These are phyloP conservation scores for Porpolomopsis calyptriformis DNA, from an alignment of 768 basidiomycete species.

Conservation along the genomic window DNA sequence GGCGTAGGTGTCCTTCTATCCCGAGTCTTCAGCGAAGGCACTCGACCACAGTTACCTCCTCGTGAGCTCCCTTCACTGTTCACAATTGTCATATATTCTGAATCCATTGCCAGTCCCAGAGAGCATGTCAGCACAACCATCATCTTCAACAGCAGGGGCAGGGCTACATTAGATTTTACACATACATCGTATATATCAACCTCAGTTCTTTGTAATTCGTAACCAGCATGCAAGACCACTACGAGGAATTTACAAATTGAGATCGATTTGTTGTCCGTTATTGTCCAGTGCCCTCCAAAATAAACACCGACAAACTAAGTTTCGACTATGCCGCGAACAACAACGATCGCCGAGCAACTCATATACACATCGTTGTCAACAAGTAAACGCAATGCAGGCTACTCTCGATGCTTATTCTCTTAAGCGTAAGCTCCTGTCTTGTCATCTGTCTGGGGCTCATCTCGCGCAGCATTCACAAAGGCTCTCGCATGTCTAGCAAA, in stretches of 20 bases:
- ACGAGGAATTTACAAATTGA: no score
- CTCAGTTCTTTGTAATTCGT: not conserved
- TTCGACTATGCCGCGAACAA: no score
- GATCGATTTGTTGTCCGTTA: no score
- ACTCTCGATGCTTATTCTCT: slow-evolving; percentile 49
- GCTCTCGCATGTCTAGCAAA: slow-evolving; percentile 67
- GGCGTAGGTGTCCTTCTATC: slow-evolving; percentile 91
- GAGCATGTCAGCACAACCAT: slow-evolving; percentile 41
- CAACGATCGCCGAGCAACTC: no score
- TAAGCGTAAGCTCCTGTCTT: slow-evolving; percentile 29
- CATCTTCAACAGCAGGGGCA: slow-evolving; percentile 26
- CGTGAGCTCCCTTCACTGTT: slow-evolving; percentile 34
- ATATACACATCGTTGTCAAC: no score
- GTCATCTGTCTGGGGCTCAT: slow-evolving; percentile 13
- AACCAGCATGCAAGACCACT: not conserved
- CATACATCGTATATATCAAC: slow-evolving; percentile 22
- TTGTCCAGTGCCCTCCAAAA: no score
- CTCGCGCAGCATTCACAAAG: slow-evolving; percentile 52
- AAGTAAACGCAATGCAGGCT: slow-evolving; percentile 49
- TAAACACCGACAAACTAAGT: no score
- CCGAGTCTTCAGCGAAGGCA: slow-evolving; percentile 77
- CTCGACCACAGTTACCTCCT: slow-evolving; percentile 70
- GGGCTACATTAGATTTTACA: slow-evolving; percentile 39
- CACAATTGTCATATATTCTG: not conserved
- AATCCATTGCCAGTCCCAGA: slow-evolving; percentile 35